These are phyloP conservation scores for Fusarium sororula DNA, from an alignment of 2,329 filamentous ascomycete species.

Conservation along the genomic window DNA sequence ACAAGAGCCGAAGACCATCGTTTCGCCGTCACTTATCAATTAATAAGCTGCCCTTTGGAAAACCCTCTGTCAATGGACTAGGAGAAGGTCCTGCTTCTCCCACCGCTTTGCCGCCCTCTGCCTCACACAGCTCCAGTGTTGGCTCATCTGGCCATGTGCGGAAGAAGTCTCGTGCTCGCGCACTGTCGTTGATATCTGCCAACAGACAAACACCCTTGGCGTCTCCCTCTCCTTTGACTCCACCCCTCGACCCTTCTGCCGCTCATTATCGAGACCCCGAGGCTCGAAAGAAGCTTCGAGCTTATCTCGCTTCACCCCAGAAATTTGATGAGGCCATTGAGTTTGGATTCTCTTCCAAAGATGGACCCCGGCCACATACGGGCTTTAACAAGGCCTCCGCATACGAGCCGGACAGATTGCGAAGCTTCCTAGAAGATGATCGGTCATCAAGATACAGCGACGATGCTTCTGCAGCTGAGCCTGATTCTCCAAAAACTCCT, in stretches of 20 bases:
- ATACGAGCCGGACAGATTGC: conserved; percentile 59
- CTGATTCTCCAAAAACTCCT: conserved; percentile 68
- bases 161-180: conserved; percentile 63
- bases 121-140: conserved; percentile 32
- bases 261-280: conserved; percentile 92
- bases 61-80: conserved; percentile 59
- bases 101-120: conserved; percentile 32
- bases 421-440: conserved; percentile 68
- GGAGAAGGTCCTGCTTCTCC: conserved; percentile 51
- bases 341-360: conserved; percentile 84
- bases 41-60: conserved; percentile 70
- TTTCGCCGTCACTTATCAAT: conserved; percentile 79
- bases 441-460: conserved; percentile 64
- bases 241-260: conserved; percentile 72
- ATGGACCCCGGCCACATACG: conserved; percentile 51
- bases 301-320: conserved; percentile 87
- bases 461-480: conserved; percentile 63
- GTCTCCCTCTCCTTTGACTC: conserved; percentile 31
- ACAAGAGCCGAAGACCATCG: conserved; percentile 62
- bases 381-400: conserved; percentile 43
- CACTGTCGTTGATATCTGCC: conserved; percentile 63
- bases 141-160: conserved; percentile 51
- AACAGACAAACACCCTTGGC: conserved; percentile 49
- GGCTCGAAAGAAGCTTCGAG: conserved; percentile 83
- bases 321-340: conserved; percentile 96